Percentiles rank a stretch among this genome's conserved stretches.
phyloP scores from a whole-genome alignment of 139 green algal genomes.

The Chlamydomonas eustigma region DNA sequence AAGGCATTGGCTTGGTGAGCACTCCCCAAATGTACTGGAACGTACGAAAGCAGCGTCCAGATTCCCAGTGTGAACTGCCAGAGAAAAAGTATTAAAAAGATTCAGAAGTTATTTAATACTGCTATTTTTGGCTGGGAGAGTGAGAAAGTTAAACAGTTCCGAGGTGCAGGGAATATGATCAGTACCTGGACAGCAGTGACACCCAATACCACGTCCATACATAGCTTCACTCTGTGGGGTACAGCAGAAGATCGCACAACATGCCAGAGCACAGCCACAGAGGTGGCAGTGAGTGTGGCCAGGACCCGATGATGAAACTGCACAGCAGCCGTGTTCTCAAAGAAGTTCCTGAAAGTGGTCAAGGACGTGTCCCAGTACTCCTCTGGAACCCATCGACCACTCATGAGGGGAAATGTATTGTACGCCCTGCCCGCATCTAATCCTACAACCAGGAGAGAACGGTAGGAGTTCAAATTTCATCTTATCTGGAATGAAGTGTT shows the following conservation, averaged over 20 bases:
- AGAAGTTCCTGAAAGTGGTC: conserved; percentile 68
- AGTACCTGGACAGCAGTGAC: conserved; percentile 56
- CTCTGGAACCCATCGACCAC: conserved; percentile 74
- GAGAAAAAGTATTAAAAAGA: neutral
- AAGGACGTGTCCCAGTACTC: conserved; percentile 69
- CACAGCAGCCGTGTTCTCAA: conserved; percentile 95
- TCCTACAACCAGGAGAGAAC: conserved; percentile 36
- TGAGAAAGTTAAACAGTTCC: too few relatives aligned
- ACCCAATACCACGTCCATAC: conserved; percentile 38
- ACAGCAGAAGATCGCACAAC: conserved; percentile 3
- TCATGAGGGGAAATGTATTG: conserved; percentile 98
- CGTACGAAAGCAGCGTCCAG: conserved; percentile 82
- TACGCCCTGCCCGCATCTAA: conserved; percentile 89
- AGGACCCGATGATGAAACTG: conserved; percentile 59
- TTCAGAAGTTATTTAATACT: too few relatives aligned
- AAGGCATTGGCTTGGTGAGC: conserved; percentile 75
- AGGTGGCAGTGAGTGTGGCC: conserved; percentile 67
- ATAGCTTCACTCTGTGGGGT: conserved; percentile 37
- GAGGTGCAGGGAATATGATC: too few relatives aligned
- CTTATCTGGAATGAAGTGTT: neutral
- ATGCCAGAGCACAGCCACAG: conserved; percentile 51
- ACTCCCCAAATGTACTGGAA: conserved; percentile 77
- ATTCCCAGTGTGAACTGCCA: conserved; percentile 74
- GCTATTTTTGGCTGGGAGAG: too few relatives aligned
- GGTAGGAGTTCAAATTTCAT: neutral